phyloP scores from a whole-genome alignment of 169 alveolate genomes.

The Plasmodium adleri region DNA sequence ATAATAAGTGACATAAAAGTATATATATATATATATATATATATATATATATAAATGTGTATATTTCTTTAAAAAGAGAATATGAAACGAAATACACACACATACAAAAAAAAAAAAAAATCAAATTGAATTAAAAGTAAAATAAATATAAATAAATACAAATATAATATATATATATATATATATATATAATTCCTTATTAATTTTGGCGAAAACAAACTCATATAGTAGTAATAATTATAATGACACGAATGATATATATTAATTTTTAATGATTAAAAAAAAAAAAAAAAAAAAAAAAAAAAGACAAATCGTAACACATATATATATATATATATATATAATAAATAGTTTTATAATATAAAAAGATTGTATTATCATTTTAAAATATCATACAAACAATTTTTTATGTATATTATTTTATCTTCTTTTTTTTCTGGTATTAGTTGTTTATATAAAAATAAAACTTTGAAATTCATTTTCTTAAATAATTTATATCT shows the following conservation, averaged over 20 bases:
- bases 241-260: background rate
- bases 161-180: background rate
- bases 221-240: background rate
- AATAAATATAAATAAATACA: background rate
- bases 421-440: conserved; percentile 39
- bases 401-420: conserved; percentile 33
- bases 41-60: no score
- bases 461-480: conserved; percentile 37
- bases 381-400: conserved; percentile 45
- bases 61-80: no score
- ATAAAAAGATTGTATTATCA: conserved; percentile 8
- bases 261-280: background rate
- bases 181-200: background rate
- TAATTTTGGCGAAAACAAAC: background rate
- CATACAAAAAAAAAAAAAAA: background rate
- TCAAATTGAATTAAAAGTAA: background rate
- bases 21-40: no score
- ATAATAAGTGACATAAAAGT: no score
- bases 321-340: background rate
- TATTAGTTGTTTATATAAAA: conserved; percentile 40
- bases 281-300: background rate
- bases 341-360: background rate
- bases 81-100: no score
- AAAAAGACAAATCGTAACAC: background rate
- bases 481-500: conserved; percentile 66